Percentiles rank a stretch among this genome's conserved stretches.
Evolutionary conservation across 2,329 filamentous ascomycete species (phyloP).

Genomic region (Phialophora chinensis): DNA sequence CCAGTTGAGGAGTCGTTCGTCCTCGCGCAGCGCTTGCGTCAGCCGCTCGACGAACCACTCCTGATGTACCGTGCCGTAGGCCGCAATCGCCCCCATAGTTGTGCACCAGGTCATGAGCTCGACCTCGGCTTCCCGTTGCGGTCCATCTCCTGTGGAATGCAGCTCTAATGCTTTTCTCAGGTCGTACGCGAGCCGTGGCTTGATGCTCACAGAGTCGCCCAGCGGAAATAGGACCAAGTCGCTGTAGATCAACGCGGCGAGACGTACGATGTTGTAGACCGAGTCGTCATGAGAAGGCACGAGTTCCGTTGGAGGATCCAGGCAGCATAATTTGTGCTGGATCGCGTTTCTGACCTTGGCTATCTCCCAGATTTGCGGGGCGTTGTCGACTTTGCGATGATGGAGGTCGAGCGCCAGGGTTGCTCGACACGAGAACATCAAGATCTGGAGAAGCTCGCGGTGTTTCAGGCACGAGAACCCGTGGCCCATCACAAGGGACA

Average conservation of each 20-base stretch:
- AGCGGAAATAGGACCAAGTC: constrained; percentile 20
- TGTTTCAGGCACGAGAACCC: constrained; percentile 12
- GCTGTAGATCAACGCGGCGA: constrained; percentile 22
- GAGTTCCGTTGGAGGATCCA: constrained; percentile 8
- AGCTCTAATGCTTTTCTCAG: constrained; percentile 17
- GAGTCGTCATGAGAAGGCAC: constrained; percentile 10
- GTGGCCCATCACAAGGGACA: constrained; percentile 16
- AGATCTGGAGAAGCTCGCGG: neutral
- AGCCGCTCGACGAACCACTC: constrained; percentile 17
- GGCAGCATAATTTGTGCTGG: constrained; percentile 18
- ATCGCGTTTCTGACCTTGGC: constrained; percentile 7
- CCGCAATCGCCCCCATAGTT: constrained; percentile 13
- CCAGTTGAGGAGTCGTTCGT: constrained; percentile 8
- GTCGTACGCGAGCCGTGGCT: constrained; percentile 21
- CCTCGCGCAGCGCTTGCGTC: constrained; percentile 3
- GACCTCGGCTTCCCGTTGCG: neutral
- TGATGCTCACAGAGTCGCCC: constrained; percentile 10
- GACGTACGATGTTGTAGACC: constrained; percentile 13
- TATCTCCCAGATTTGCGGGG: constrained; percentile 9
- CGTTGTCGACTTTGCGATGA: neutral
- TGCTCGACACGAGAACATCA: constrained; percentile 7
- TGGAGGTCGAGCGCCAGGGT: constrained; percentile 20
- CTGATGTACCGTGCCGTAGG: constrained; percentile 14
- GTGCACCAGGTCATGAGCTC: constrained; percentile 19
- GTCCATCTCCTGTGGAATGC: neutral